Evolutionary conservation across 106 monocot species (phyloP).

Genomic region (Apostasia ramifera): DNA sequence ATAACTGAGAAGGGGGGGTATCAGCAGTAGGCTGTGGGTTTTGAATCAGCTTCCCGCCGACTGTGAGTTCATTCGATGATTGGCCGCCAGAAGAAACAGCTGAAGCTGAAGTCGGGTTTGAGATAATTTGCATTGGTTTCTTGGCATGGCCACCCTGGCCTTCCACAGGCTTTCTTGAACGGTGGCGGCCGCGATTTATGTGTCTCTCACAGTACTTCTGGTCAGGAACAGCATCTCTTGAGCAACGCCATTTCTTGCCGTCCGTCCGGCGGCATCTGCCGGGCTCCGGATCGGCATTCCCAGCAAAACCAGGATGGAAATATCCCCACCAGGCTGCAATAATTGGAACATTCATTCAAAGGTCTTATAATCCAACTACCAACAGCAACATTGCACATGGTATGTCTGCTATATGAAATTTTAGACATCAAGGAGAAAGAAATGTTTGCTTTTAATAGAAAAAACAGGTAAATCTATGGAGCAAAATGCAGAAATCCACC

Average conservation of each 20-base stretch:
- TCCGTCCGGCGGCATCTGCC: slow-evolving; percentile 17
- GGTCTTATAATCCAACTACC: neutral
- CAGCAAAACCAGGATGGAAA: slow-evolving; percentile 6
- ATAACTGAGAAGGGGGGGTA: neutral
- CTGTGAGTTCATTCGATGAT: slow-evolving; percentile 4
- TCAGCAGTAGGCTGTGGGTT: slow-evolving; percentile 6
- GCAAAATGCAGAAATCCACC: neutral
- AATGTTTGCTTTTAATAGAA: neutral
- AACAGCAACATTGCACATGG: neutral
- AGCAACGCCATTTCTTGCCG: slow-evolving; percentile 20
- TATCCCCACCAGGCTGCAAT: slow-evolving; percentile 9
- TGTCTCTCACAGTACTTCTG: slow-evolving; percentile 18
- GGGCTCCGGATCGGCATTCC: slow-evolving; percentile 12
- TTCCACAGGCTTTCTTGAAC: slow-evolving; percentile 26
- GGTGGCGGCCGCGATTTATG: slow-evolving; percentile 13
- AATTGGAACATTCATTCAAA: neutral
- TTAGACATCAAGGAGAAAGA: neutral
- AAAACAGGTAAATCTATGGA: too few relatives aligned
- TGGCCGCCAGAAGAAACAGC: slow-evolving; percentile 3
- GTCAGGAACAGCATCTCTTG: slow-evolving; percentile 11
- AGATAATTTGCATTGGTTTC: slow-evolving; percentile 23
- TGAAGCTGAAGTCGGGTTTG: slow-evolving; percentile 20
- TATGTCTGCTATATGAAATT: neutral
- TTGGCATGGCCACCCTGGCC: slow-evolving; percentile 32
- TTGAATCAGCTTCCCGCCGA: slow-evolving; percentile 16